A percentile compares a stretch with the other conserved stretches of the same genome.
phyloP scores from a whole-genome alignment of 2,329 filamentous ascomycete genomes.

The Penicillium vulpinum region DNA sequence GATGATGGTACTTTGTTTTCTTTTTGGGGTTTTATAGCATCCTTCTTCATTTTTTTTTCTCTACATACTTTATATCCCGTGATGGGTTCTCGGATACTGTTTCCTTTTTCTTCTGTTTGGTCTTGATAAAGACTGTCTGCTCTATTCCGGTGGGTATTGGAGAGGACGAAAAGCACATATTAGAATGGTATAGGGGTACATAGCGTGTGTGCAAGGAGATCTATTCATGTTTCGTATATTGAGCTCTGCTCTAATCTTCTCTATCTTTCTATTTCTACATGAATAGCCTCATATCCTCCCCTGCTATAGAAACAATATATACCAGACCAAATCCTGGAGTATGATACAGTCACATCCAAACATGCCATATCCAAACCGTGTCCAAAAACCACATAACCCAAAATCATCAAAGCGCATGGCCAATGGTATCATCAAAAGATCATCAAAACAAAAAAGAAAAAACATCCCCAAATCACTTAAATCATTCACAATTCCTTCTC shows the following conservation, averaged over 20 bases:
- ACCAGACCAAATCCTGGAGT: not conserved
- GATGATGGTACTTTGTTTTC: conserved; percentile 4
- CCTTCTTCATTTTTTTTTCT: conserved; percentile 4
- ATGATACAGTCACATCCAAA: not conserved
- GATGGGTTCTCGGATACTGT: not conserved
- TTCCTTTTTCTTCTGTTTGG: conserved; percentile 7
- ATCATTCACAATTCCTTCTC: conserved; percentile 6
- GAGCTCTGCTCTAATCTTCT: not conserved
- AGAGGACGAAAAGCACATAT: conserved; percentile 13
- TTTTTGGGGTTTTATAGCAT: conserved; percentile 8
- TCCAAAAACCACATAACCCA: not conserved
- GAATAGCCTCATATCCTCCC: not conserved
- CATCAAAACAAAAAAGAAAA: conserved; percentile 4
- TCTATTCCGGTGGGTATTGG: conserved; percentile 5
- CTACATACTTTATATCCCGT: conserved; percentile 3
- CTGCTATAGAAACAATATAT: not conserved
- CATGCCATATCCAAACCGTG: not conserved
- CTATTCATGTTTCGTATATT: conserved; percentile 4
- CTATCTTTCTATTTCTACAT: not conserved
- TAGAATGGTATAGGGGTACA: conserved; percentile 20
- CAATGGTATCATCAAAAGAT: conserved; percentile 21
- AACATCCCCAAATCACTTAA: not conserved
- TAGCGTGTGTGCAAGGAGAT: conserved; percentile 15
- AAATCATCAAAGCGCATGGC: conserved; percentile 11
- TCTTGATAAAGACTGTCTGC: conserved; percentile 2